A percentile compares a stretch with the other conserved stretches of the same genome.
These are phyloP conservation scores for Epichloe sibirici DNA, from an alignment of 2,329 filamentous ascomycete genomes.

Conservation along the genomic window DNA sequence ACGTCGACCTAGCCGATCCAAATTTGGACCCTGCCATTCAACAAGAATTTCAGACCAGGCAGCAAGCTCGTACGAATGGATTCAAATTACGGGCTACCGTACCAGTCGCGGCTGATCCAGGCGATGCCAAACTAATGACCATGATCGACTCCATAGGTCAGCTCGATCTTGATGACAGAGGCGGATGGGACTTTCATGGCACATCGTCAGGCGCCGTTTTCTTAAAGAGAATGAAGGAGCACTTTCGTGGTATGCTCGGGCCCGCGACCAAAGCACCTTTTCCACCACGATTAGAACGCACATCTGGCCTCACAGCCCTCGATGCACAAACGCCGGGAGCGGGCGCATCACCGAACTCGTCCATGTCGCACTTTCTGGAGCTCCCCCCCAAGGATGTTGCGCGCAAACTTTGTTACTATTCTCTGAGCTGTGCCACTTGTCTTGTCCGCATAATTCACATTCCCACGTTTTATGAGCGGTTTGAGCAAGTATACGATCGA, in stretches of 20 bases:
- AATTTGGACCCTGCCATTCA: slow-evolving; percentile 66
- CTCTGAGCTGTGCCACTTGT: slow-evolving; percentile 44
- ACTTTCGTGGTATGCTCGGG: slow-evolving; percentile 68
- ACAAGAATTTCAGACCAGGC: slow-evolving; percentile 50
- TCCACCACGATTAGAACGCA: slow-evolving; percentile 37
- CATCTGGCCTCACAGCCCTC: slow-evolving; percentile 41
- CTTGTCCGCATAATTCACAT: slow-evolving; percentile 63
- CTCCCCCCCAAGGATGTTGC: slow-evolving; percentile 54
- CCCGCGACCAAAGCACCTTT: slow-evolving; percentile 49
- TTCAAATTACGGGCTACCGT: slow-evolving; percentile 28
- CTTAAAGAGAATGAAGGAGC: slow-evolving; percentile 72
- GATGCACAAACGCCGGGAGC: slow-evolving; percentile 57
- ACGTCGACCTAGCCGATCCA: slow-evolving; percentile 75
- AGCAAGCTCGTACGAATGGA: slow-evolving; percentile 36
- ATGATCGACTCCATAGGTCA: slow-evolving; percentile 93
- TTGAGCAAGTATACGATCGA: slow-evolving; percentile 67
- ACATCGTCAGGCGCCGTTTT: slow-evolving; percentile 88
- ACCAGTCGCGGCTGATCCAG: slow-evolving; percentile 26
- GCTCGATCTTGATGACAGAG: slow-evolving; percentile 80
- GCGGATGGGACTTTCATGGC: slow-evolving; percentile 91
- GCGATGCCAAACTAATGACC: slow-evolving; percentile 69
- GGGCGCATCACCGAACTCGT: slow-evolving; percentile 46
- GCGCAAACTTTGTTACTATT: slow-evolving; percentile 40
- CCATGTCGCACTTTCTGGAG: slow-evolving; percentile 44
- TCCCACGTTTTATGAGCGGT: slow-evolving; percentile 65